These are phyloP conservation scores for Starmera stellimalicola DNA, from an alignment of 1,139 yeast genomes.

Conservation along the genomic window DNA sequence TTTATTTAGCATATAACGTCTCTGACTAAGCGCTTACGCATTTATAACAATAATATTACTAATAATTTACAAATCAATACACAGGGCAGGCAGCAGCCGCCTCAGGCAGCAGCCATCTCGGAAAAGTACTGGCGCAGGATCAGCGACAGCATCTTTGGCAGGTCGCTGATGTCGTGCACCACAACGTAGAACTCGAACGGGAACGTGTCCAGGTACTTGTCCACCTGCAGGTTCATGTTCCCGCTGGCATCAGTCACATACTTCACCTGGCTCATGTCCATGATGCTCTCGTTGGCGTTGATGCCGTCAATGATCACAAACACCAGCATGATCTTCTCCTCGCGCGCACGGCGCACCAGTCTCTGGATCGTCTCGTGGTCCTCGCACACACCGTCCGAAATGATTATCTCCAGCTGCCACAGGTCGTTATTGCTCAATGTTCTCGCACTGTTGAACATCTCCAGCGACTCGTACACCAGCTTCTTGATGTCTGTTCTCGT, in stretches of 20 bases:
- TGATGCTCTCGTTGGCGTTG: constrained; percentile 71
- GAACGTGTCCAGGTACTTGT: constrained; percentile 82
- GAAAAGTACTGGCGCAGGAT: constrained; percentile 89
- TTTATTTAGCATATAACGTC: background rate
- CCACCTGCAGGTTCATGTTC: constrained; percentile 63
- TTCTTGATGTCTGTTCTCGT: constrained; percentile 74
- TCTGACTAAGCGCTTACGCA: too few relatives aligned
- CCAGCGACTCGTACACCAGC: constrained; percentile 63
- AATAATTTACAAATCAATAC: constrained; percentile 4
- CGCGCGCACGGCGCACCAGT: constrained; percentile 85
- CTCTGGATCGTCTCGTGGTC: constrained; percentile 78
- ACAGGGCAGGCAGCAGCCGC: too few relatives aligned
- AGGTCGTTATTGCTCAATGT: constrained; percentile 49
- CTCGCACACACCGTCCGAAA: constrained; percentile 96
- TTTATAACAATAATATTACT: background rate
- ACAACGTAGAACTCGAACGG: constrained; percentile 97
- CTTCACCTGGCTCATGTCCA: constrained; percentile 91
- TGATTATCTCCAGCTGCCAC: constrained; percentile 89
- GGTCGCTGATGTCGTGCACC: constrained; percentile 77
- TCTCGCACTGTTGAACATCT: constrained; percentile 60
- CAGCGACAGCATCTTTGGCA: constrained; percentile 85
- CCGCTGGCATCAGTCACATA: constrained; percentile 69
- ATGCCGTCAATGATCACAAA: constrained; percentile 92
- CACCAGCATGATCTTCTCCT: constrained; percentile 87
- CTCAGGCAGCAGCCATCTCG: constrained; percentile 38